Conservation (phyloP, 805 yeast species). For the Wickerhamiella musiphila region DNA sequence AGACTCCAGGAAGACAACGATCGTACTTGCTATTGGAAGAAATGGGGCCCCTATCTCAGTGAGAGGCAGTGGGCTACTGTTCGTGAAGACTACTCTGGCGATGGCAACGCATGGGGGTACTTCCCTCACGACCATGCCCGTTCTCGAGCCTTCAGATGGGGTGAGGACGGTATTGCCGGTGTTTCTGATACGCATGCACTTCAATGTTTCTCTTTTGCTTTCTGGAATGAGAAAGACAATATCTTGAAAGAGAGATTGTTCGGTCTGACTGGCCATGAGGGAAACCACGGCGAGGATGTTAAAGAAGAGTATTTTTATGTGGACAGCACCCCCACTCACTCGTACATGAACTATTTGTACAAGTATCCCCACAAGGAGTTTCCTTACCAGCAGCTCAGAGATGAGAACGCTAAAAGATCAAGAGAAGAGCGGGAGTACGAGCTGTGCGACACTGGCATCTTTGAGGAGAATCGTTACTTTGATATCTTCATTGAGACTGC, state of each 20-base stretch:
- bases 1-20: slow-evolving; percentile 27
- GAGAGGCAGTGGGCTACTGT: slow-evolving; percentile 66
- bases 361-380: slow-evolving; percentile 78
- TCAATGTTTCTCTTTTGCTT: slow-evolving; percentile 59
- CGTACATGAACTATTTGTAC: slow-evolving; percentile 79
- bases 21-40: slow-evolving; percentile 43
- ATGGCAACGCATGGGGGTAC: slow-evolving; percentile 82
- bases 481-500: slow-evolving; percentile 86
- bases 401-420: slow-evolving; percentile 46
- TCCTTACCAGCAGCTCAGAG: slow-evolving; percentile 63
- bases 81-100: slow-evolving; percentile 69
- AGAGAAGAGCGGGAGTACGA: slow-evolving; percentile 64
- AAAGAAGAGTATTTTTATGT: slow-evolving; percentile 50
- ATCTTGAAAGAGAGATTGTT: slow-evolving; percentile 71
- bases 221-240: slow-evolving; percentile 83
- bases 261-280: slow-evolving; percentile 84
- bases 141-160: slow-evolving; percentile 79
- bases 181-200: slow-evolving; percentile 69
- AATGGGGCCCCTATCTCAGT: slow-evolving; percentile 84
- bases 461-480: slow-evolving; percentile 53
- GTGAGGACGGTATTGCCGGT: slow-evolving; percentile 90
- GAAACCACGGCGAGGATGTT: slow-evolving; percentile 93
- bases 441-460: slow-evolving; percentile 57
- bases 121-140: slow-evolving; percentile 76
- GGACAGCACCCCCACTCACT: slow-evolving; percentile 85